Base-by-base conservation (phyloP, 352 stramenopile genomes). In the Phytopythium sindhum region DNA sequence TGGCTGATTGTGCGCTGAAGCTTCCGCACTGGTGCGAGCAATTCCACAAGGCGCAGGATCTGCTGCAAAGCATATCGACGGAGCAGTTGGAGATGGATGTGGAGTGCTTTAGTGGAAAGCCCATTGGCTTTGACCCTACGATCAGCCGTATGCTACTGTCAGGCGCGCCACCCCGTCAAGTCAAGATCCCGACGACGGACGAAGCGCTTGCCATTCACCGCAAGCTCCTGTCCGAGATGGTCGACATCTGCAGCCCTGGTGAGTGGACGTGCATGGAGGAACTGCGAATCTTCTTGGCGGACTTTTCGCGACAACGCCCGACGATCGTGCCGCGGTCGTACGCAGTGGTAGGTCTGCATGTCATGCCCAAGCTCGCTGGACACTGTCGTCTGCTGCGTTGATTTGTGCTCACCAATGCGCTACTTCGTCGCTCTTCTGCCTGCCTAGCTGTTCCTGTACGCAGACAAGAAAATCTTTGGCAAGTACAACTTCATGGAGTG, bases 401-500 rank as follows among this genome's bases (percentile, higher is more conserved):
- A 31, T 17, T 52, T 21, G 45, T 52, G 23, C 11, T 21, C 11
- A 31, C 45, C 14, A 35, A 19, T n/a, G 33, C 14, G 45, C 45
- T 50, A 11, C 23, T 3, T 29, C 2, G 44, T 1, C 19, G 23
- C 45, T 31, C 9, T 4, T 52, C 24, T 26, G 10, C 23, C 47
- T 53, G 5, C 19, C 2, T 62, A 93, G 86, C 75, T 95, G 21
- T 86, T 93, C 63, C 45, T 95, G 63, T 95, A 93, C 64, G 84
- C 81, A 31, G 85, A 95, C 58, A 90, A 88, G 68, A 93, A 93
- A 66, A 86, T 95, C 56, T 95, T 92, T 47, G 84, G 76, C 45
- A 78, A 83, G 66, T 86, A 89, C 65, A 88, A 86, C 63, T 95
- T 95, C 54, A 92, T 90, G 68, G 83, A 93, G 39, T 95, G 84